Evolutionary conservation across 176 grass and related monocot genomes (phyloP), one percentile per base, ranked within the genome.

Genomic region (Zoysia pacifica): DNA sequence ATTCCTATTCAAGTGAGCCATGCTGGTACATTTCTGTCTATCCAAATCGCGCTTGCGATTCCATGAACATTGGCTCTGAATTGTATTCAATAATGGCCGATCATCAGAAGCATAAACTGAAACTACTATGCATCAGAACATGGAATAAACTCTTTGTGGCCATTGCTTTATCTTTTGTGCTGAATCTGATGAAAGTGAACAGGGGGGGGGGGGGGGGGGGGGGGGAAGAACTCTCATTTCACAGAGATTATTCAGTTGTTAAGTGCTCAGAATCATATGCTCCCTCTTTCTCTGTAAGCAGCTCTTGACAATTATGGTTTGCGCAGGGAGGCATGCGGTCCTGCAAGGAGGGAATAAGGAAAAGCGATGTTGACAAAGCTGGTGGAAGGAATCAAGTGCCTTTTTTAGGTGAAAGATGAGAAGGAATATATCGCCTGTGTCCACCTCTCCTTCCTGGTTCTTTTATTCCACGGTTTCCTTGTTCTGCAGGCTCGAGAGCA

Each of bases 291-390:
- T 61, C 47, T 60, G 60, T 73, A 8, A 74, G 51, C 78, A 53
- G 59, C 73, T 82, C 67, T 81, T 72, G 82, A 76, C 72, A 81
- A 81, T 70, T 76, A 85, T 89, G 61, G 82, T 71, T 84, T 84
- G 72, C 7, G 54, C 81, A 47, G 51, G 73, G 58, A 67, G 48
- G 77, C 77, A 84, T 56, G 82, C 65, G 71, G 84, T 89, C 82
- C 77, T 39, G 15, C 52, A 44, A 65, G 49, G 72, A 78, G 73
- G 83, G 83, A 86, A 86, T 72, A 89, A 68, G 78, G 52, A 62
- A 89, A 89, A 86, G 77, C 15, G 82, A 89, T 65, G 64, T 62
- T 89, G 76, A 84, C 76, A 89, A 73, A 82, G 87, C 87, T 85
- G 60, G 18, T 67, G 73, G 59, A 48, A 44, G 79, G 83, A 86